These are phyloP conservation scores for Senna tora DNA, from an alignment of 306 rosid species.

Conservation along the genomic window DNA sequence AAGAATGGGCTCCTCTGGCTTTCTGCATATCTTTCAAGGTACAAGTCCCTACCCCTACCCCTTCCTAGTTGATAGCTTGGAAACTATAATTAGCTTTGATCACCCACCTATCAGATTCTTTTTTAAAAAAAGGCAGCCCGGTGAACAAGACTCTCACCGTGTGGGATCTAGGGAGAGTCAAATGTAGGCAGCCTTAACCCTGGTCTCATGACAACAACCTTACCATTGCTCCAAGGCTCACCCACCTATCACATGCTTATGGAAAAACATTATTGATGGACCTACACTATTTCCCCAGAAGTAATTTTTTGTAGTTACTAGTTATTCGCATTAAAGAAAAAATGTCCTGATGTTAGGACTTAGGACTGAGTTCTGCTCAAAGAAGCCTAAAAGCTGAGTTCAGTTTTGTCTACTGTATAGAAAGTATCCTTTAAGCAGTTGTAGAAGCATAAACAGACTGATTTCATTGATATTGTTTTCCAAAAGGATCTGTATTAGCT, in stretches of 20 bases:
- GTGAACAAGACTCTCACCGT: too few relatives aligned
- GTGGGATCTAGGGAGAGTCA: too few relatives aligned
- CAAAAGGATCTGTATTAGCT: background rate
- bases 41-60: background rate
- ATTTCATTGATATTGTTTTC: conserved; percentile 2
- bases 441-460: conserved; percentile 20
- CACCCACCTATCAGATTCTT: background rate
- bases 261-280: background rate
- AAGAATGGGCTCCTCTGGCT: conserved; percentile 80
- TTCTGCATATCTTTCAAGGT: conserved; percentile 96
- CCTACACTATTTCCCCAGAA: conserved; percentile 21
- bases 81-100: background rate
- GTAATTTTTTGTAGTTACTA: background rate
- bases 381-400: conserved; percentile 17
- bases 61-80: background rate
- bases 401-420: conserved; percentile 8
- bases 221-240: too few relatives aligned
- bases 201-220: too few relatives aligned
- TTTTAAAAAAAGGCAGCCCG: too few relatives aligned
- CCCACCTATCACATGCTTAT: background rate
- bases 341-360: background rate
- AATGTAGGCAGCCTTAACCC: too few relatives aligned
- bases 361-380: conserved; percentile 22
- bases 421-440: background rate
- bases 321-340: background rate